These are phyloP conservation scores for Pythium rishiriense DNA, from an alignment of 352 stramenopile genomes.

Conservation along the genomic window DNA sequence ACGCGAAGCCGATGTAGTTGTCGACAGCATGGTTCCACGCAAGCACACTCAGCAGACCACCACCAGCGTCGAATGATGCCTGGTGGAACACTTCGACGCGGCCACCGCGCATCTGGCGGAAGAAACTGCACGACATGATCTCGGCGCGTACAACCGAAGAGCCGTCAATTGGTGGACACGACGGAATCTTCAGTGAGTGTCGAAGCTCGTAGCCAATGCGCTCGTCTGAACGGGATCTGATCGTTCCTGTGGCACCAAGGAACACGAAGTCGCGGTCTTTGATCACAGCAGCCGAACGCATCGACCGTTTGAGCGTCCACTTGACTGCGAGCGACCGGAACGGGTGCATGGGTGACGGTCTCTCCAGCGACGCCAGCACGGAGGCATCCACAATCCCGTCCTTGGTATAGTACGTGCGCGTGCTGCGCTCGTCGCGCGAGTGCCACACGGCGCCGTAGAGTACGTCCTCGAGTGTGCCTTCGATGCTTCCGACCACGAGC, in stretches of 20 bases:
- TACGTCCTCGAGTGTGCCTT: constrained; percentile 59
- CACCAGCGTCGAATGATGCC: constrained; percentile 51
- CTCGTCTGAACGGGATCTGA: constrained; percentile 39
- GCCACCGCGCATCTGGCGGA: constrained; percentile 52
- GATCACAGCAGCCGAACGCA: constrained; percentile 28
- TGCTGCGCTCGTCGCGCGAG: constrained; percentile 48
- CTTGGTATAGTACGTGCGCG: constrained; percentile 52
- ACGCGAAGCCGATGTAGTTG: constrained; percentile 38
- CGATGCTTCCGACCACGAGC: constrained; percentile 44
- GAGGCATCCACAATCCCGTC: constrained; percentile 52
- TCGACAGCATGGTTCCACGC: constrained; percentile 49
- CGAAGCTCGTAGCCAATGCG: constrained; percentile 62
- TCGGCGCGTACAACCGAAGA: constrained; percentile 59
- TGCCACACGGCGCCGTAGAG: constrained; percentile 59
- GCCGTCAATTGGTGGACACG: constrained; percentile 43
- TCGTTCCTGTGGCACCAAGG: constrained; percentile 54
- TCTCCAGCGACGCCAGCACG: constrained; percentile 48
- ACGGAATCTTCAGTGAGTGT: constrained; percentile 68
- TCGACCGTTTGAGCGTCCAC: constrained; percentile 38
- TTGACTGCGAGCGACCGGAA: constrained; percentile 70
- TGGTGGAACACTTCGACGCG: constrained; percentile 69
- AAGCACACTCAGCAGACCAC: constrained; percentile 43
- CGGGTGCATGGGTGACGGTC: constrained; percentile 43
- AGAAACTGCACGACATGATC: constrained; percentile 70
- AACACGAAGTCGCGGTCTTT: constrained; percentile 64